Percentiles rank a stretch among this genome's conserved stretches.
phyloP scores from a whole-genome alignment of 164 flowering plant species.

The Chloranthus sessilifolius region DNA sequence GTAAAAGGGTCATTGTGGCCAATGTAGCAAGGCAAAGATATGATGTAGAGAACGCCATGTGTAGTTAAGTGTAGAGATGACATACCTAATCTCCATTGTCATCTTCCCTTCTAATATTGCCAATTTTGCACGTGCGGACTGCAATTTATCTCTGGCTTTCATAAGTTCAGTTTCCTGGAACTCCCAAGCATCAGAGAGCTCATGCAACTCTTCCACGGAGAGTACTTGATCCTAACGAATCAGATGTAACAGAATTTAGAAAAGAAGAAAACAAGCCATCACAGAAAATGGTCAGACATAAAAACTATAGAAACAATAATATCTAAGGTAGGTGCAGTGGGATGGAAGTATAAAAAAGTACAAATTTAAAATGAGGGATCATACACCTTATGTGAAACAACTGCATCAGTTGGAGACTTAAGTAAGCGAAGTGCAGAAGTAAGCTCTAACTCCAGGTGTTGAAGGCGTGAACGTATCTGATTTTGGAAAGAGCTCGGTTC shows the following conservation, averaged over 20 bases:
- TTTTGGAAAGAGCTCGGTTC: constrained; percentile 16
- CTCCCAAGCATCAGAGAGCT: constrained; percentile 83
- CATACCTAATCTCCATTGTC: constrained; percentile 67
- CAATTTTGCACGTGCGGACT: constrained; percentile 73
- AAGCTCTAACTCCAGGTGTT: constrained; percentile 60
- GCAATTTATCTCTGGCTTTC: constrained; percentile 50
- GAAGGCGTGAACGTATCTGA: constrained; percentile 46
- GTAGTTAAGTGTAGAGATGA: too few relatives aligned
- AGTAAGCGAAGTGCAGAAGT: constrained; percentile 49
- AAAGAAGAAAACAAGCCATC: constrained; percentile 1
- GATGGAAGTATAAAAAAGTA: too few relatives aligned
- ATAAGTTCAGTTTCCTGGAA: constrained; percentile 80
- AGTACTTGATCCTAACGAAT: constrained; percentile 36
- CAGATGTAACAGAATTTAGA: too few relatives aligned
- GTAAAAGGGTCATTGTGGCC: constrained; percentile 1
- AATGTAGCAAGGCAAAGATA: constrained; percentile 8
- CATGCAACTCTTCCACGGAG: constrained; percentile 38
- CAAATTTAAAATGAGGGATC: too few relatives aligned
- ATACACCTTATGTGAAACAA: constrained; percentile 26
- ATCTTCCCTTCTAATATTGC: constrained; percentile 81
- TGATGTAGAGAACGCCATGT: not conserved
- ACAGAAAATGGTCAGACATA: not conserved
- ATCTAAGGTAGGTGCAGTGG: too few relatives aligned
- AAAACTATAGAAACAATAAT: too few relatives aligned
- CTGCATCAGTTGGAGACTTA: constrained; percentile 27